Evolutionary conservation across 2,329 filamentous ascomycete species (phyloP).

Genomic region (Ceratocystis destructans): DNA sequence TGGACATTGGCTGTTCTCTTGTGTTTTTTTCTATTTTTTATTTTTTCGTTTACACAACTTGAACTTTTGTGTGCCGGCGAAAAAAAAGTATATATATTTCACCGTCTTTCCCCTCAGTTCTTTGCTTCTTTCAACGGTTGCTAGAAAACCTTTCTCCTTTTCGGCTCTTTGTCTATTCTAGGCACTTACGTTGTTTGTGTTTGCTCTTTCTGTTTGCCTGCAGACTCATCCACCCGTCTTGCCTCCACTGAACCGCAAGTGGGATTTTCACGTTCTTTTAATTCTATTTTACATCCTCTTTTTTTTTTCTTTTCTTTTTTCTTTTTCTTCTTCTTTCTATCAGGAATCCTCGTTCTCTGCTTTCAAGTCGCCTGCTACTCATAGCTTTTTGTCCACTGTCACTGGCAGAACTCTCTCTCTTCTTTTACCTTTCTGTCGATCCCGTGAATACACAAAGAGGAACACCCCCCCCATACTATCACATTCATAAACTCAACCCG

Average conservation of each 20-base stretch:
- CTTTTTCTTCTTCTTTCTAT: conserved; percentile 13
- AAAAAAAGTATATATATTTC: not conserved
- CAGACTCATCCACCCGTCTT: conserved; percentile 3
- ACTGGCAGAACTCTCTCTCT: not conserved
- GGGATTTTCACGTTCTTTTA: conserved; percentile 3
- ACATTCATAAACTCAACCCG: conserved; percentile 6
- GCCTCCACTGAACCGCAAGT: not conserved
- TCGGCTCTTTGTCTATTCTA: conserved; percentile 14
- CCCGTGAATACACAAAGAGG: not conserved
- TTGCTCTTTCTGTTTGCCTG: conserved; percentile 16
- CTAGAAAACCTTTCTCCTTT: not conserved
- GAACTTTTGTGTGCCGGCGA: not conserved
- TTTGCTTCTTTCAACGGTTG: not conserved
- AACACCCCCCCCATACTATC: not conserved
- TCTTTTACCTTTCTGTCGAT: not conserved
- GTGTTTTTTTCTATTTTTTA: too few species aligned
- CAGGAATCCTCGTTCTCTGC: not conserved
- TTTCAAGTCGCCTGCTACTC: conserved; percentile 11
- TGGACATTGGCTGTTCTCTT: not conserved
- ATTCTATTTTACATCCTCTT: conserved; percentile 2
- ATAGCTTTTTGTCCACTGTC: conserved; percentile 14
- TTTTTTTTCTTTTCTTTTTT: conserved; percentile 13
- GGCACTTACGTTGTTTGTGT: conserved; percentile 9
- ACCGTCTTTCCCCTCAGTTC: not conserved
- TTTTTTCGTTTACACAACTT: too few species aligned